Percentiles rank a stretch among this genome's conserved stretches.
These are phyloP conservation scores for Sporothrix euskadiensis DNA, from an alignment of 2,329 filamentous ascomycete genomes.

Conservation along the genomic window DNA sequence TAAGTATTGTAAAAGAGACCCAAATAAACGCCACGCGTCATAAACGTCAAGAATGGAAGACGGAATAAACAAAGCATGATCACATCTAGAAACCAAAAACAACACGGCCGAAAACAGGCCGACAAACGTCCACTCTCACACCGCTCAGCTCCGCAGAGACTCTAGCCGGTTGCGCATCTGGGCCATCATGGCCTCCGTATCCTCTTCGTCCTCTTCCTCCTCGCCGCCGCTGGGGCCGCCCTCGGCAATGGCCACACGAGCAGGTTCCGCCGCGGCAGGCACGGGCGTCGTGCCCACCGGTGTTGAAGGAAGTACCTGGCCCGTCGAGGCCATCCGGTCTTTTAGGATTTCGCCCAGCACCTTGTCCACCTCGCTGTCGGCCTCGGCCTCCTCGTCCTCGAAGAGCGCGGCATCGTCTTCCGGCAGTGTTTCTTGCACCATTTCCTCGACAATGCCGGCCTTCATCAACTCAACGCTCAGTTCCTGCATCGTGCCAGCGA, in stretches of 20 bases:
- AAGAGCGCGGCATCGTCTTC: slow-evolving; percentile 65
- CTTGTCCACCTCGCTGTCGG: slow-evolving; percentile 83
- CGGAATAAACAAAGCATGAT: not conserved
- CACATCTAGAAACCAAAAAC: not conserved
- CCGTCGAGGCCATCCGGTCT: slow-evolving; percentile 70
- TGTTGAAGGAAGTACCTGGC: slow-evolving; percentile 55
- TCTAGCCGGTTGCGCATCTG: slow-evolving; percentile 92
- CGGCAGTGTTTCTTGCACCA: slow-evolving; percentile 86
- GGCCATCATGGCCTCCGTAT: slow-evolving; percentile 85
- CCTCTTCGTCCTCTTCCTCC: slow-evolving; percentile 74
- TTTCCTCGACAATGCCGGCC: slow-evolving; percentile 96
- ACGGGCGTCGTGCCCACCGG: slow-evolving; percentile 55
- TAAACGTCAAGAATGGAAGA: not conserved
- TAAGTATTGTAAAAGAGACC: not conserved
- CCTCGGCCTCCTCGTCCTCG: slow-evolving; percentile 73
- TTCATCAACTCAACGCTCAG: slow-evolving; percentile 85
- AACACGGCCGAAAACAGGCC: not conserved
- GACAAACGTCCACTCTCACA: not conserved
- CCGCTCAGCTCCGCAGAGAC: slow-evolving; percentile 74
- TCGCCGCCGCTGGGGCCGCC: slow-evolving; percentile 53
- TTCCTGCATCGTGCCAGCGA: slow-evolving; percentile 87
- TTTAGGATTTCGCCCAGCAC: slow-evolving; percentile 88
- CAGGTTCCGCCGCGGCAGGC: slow-evolving; percentile 46
- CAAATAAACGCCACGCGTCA: slow-evolving; percentile 7
- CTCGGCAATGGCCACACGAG: slow-evolving; percentile 49